Percentiles rank a stretch among this genome's conserved stretches.
These are phyloP conservation scores for Tuber brumale DNA, from an alignment of 495 filamentous ascomycete species.

Conservation along the genomic window DNA sequence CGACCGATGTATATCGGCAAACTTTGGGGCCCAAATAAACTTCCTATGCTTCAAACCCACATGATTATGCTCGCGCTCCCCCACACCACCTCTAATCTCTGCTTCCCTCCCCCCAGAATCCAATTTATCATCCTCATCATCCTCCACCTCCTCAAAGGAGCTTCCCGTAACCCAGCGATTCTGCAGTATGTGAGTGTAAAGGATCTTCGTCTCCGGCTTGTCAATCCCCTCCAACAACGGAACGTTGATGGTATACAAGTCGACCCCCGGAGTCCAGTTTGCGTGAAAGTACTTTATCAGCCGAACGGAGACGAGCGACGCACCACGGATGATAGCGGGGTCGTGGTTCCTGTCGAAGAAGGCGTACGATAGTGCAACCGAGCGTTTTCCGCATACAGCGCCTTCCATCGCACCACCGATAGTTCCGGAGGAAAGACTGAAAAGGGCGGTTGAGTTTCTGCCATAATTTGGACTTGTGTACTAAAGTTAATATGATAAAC, in stretches of 20 bases:
- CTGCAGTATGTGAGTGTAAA: conserved; percentile 77
- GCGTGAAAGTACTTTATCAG: conserved; percentile 69
- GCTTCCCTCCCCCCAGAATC: conserved; percentile 58
- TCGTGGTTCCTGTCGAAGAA: conserved; percentile 79
- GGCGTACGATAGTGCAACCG: conserved; percentile 80
- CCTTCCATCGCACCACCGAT: conserved; percentile 88
- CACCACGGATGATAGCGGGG: conserved; percentile 65
- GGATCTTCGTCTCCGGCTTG: conserved; percentile 53
- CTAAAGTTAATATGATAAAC: neutral
- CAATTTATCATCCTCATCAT: conserved; percentile 51
- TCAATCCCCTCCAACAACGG: conserved; percentile 65
- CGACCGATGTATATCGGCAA: conserved; percentile 74
- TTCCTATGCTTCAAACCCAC: conserved; percentile 51
- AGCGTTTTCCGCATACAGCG: conserved; percentile 67
- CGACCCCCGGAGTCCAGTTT: conserved; percentile 68
- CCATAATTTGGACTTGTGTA: conserved; percentile 70
- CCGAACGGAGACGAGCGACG: conserved; percentile 60
- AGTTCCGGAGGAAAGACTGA: conserved; percentile 82
- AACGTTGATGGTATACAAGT: conserved; percentile 83
- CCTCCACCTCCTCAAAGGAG: conserved; percentile 71
- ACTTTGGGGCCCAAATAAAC: conserved; percentile 89
- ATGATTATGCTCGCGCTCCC: conserved; percentile 39
- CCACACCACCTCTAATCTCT: conserved; percentile 54
- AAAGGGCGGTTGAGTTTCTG: conserved; percentile 84
- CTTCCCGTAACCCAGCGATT: conserved; percentile 79